These are phyloP conservation scores for Acacia acuminata DNA, from an alignment of 306 rosid genomes.

Conservation along the genomic window DNA sequence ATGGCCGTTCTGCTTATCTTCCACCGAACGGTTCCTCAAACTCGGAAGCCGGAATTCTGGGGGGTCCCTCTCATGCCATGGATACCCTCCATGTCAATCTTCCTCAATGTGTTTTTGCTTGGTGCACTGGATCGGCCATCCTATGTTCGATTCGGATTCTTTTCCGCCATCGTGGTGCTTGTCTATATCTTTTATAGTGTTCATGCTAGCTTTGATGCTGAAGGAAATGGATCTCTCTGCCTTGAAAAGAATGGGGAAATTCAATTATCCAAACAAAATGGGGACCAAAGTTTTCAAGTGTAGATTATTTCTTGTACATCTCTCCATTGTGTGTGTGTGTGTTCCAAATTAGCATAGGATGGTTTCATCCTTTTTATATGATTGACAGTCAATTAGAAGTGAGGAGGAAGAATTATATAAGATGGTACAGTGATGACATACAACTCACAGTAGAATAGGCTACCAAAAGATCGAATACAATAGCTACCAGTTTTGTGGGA, in stretches of 20 bases:
- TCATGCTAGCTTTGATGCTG: conserved; percentile 88
- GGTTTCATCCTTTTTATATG: conserved; percentile 30
- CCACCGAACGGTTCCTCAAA: conserved; percentile 73
- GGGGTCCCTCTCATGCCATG: conserved; percentile 98
- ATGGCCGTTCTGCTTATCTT: conserved; percentile 54
- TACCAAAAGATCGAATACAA: conserved; percentile 23
- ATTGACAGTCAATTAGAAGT: conserved; percentile 29
- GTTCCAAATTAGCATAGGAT: neutral
- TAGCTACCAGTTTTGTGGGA: conserved; percentile 41
- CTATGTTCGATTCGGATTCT: conserved; percentile 72
- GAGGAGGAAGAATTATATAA: conserved; percentile 28
- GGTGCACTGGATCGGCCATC: conserved; percentile 77
- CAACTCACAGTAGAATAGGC: conserved; percentile 36
- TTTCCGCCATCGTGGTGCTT: conserved; percentile 60
- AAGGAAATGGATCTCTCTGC: conserved; percentile 48
- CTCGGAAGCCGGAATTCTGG: conserved; percentile 82
- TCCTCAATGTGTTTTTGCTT: conserved; percentile 72
- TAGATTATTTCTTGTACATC: conserved; percentile 27
- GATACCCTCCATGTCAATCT: conserved; percentile 81
- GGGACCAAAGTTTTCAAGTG: conserved; percentile 48
- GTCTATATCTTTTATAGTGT: conserved; percentile 80
- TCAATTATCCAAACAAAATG: conserved; percentile 41
- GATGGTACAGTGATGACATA: conserved; percentile 2
- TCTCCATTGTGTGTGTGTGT: no score
- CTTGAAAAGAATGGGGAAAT: conserved; percentile 51